Percentiles rank a stretch among this genome's conserved stretches.
Evolutionary conservation across 495 filamentous ascomycete species (phyloP).

Genomic region (Tuber calosporum): DNA sequence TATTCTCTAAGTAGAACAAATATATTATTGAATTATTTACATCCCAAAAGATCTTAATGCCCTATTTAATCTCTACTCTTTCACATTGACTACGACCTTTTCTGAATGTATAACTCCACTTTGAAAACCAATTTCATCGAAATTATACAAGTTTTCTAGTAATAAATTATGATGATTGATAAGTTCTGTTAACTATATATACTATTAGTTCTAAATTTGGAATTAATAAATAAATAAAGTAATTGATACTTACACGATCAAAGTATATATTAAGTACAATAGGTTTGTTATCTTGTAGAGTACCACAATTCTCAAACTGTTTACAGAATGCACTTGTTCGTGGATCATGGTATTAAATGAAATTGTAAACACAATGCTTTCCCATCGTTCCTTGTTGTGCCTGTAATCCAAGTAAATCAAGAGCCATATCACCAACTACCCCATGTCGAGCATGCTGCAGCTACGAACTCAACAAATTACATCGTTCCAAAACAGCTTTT

Average conservation of each 20-base stretch:
- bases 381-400: too few relatives aligned
- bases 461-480: constrained; percentile 1
- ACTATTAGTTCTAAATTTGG: background rate
- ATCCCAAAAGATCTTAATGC: too few relatives aligned
- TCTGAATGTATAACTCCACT: background rate
- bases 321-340: background rate
- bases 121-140: constrained; percentile 9
- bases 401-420: background rate
- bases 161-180: background rate
- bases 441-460: background rate
- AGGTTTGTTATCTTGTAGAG: constrained; percentile 10
- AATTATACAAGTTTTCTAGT: constrained; percentile 9
- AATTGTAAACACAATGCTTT: background rate
- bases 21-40: background rate
- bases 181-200: constrained; percentile 14
- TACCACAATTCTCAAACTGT: background rate
- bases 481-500: background rate
- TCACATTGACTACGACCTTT: constrained; percentile 7
- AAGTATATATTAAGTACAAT: constrained; percentile 11
- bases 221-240: background rate
- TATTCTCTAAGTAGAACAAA: background rate
- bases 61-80: background rate
- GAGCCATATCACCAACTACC: constrained; percentile 7
- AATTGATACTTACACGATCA: constrained; percentile 1
- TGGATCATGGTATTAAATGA: background rate